phyloP scores from a whole-genome alignment of 768 basidiomycete species.

The Pleurotus giganteus region DNA sequence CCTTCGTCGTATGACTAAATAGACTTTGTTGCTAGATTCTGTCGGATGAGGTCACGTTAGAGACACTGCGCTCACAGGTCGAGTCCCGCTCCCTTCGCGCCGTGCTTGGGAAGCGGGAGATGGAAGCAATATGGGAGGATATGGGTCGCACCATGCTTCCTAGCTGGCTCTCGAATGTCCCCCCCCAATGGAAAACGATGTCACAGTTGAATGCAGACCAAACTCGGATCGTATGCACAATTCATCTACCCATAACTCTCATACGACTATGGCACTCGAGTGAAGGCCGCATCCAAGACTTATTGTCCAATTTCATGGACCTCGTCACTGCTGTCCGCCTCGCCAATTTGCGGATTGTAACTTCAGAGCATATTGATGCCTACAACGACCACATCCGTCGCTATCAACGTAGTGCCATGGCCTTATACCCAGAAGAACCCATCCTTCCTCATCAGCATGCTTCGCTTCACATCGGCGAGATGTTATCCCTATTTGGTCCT shows the following conservation, averaged over 20 bases:
- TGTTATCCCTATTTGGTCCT: slow-evolving; percentile 21
- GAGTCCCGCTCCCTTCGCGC: background rate
- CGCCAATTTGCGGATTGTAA: slow-evolving; percentile 18
- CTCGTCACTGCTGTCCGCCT: slow-evolving; percentile 22
- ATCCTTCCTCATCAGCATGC: slow-evolving; percentile 22
- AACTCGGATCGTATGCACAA: slow-evolving; percentile 23
- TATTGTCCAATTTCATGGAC: slow-evolving; percentile 27
- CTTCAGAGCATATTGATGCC: slow-evolving; percentile 15
- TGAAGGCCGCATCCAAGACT: slow-evolving; percentile 13
- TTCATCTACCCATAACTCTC: slow-evolving; percentile 27
- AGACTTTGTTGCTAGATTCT: background rate
- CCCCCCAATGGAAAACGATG: slow-evolving; percentile 27
- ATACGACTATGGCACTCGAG: slow-evolving; percentile 22
- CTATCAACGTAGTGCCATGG: slow-evolving; percentile 16
- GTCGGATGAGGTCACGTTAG: background rate
- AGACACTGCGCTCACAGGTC: background rate
- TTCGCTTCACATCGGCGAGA: slow-evolving; percentile 20
- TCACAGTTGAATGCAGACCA: slow-evolving; percentile 25
- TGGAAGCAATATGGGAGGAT: slow-evolving; percentile 25
- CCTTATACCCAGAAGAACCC: slow-evolving; percentile 16
- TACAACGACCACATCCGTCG: slow-evolving; percentile 19
- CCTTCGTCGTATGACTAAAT: too few species aligned
- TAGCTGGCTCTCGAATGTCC: slow-evolving; percentile 27
- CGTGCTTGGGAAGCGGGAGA: slow-evolving; percentile 28
- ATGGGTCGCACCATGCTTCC: slow-evolving; percentile 27